phyloP scores from a whole-genome alignment of 768 basidiomycete genomes.

The Coprinopsis marcescibilis region DNA sequence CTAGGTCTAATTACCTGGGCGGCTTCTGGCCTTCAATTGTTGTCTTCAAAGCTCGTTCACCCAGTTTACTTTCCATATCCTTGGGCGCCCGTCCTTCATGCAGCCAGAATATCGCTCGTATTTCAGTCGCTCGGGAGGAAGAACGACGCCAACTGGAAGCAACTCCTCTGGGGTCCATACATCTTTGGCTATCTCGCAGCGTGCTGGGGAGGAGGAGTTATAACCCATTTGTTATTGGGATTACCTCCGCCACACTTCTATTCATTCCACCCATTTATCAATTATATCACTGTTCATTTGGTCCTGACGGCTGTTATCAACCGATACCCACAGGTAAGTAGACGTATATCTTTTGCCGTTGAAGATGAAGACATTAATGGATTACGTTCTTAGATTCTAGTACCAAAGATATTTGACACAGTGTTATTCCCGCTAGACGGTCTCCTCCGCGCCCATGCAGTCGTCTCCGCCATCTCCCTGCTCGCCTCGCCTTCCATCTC shows the following conservation, averaged over 20 bases:
- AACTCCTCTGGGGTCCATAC: conserved; percentile 38
- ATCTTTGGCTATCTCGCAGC: conserved; percentile 39
- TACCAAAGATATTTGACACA: conserved; percentile 33
- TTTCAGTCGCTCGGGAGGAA: conserved; percentile 36
- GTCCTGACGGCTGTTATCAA: conserved; percentile 36
- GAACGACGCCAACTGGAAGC: conserved; percentile 16
- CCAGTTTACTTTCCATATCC: conserved; percentile 34
- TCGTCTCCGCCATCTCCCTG: conserved; percentile 30
- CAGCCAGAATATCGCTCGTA: conserved; percentile 37
- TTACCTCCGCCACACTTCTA: conserved; percentile 44
- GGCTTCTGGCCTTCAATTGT: conserved; percentile 6
- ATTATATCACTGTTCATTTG: conserved; percentile 43
- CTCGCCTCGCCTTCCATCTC: conserved; percentile 21
- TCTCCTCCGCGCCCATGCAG: conserved; percentile 37
- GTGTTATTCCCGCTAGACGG: conserved; percentile 47
- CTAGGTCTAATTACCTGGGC: neutral
- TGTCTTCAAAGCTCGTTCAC: conserved; percentile 32
- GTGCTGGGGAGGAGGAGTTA: conserved; percentile 45
- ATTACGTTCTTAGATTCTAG: conserved; percentile 20
- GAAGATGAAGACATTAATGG: neutral
- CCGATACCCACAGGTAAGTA: conserved; percentile 32
- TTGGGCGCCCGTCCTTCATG: conserved; percentile 37
- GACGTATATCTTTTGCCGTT: neutral
- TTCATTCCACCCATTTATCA: conserved; percentile 38
- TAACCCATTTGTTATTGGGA: conserved; percentile 37